Evolutionary conservation across 495 filamentous ascomycete genomes (phyloP), one percentile per base, ranked within the genome.

Genomic region (Cairneyella variabilis): DNA sequence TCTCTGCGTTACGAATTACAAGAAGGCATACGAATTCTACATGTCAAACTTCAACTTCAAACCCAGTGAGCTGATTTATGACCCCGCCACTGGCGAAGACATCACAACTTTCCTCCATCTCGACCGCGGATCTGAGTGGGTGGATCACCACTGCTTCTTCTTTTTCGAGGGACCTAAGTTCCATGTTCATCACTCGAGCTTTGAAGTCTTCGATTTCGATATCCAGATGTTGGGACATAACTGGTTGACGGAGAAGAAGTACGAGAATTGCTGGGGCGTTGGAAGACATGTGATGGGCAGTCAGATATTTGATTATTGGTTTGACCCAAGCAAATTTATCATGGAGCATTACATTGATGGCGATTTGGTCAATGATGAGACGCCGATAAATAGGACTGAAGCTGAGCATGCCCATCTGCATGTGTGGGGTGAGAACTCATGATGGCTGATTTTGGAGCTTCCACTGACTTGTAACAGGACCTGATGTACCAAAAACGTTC

Each of bases 91-190:
- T 2, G 65, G 40, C 3, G 58, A 75, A 30, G 71, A 85, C 63
- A 75, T 79, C 6, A 78, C 78, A 9, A 66, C 74, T 9, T 91
- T 91, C 65, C 69, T 74, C 53, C 84, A 88, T 41, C 70, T 91
- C 7, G 76, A 89, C 58, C 74, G 76, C 5, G 86, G 86, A 0
- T 57, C 64, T 0, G 74, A 80, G 3, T 66, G 73, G 48, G 79
- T 83, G 0, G 86, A 91, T 61, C 87, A 91, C 58, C 87, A 90
- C 68, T 72, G 66, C n/a, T 82, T 90, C 64, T 89, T 89, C 75
- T 74, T 90, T 58, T 75, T 72, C 58, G 54, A 69, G n/a, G 76
- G 74, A 3, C 64, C 74, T 5, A 76, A 74, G 14, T 66, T 69
- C 14, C 81, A 85, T 61, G 82, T 90, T 2, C 86, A 90, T 63